Evolutionary conservation across 2,329 filamentous ascomycete species (phyloP), one percentile per base, ranked within the genome.

Genomic region (Aspergillus fumigatus): DNA sequence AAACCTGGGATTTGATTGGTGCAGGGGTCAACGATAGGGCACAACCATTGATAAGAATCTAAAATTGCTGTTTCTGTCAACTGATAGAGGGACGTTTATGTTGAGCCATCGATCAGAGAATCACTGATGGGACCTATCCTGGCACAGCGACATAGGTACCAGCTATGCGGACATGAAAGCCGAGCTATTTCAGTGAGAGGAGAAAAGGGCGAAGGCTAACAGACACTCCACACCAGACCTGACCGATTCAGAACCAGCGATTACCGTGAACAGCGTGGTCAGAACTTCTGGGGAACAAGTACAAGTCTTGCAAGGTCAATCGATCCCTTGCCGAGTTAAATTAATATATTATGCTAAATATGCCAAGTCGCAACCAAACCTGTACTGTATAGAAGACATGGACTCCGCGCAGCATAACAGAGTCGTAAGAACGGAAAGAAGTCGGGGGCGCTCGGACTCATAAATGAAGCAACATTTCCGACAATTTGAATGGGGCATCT

Each of bases 301-400:
- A 47, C 21, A 25, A 47, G 38, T 4, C 29, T 40, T 21, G 38
- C 41, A 35, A 48, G 27, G 40, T 35, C 54, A 51, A 56, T 38
- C 29, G 43, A 49, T 54, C 50, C 49, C 43, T 58, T 52, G 51
- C 53, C 53, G 52, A 62, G 63, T 62, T 54, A 63, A 17, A 70
- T 71, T 70, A 71, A 63, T 63, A 63, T 67, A 69, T 71, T 71
- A 71, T 68, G 62, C 60, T 68, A 65, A 57, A 54, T 59, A 56
- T 60, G 59, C 56, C 59, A 63, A 60, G 60, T 50, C 55, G 61
- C 60, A 50, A 48, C 56, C 61, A 65, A 66, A 65, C 61, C 60
- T 68, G 62, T 68, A 70, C 62, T 61, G 62, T 71, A 71, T 70
- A 70, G 70, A 65, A 50, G 64, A 71, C 70, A 72, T 67, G 58